Evolutionary conservation across 805 yeast genomes (phyloP), one percentile per base, ranked within the genome.

Genomic region (Wickerhamomyces bovis): DNA sequence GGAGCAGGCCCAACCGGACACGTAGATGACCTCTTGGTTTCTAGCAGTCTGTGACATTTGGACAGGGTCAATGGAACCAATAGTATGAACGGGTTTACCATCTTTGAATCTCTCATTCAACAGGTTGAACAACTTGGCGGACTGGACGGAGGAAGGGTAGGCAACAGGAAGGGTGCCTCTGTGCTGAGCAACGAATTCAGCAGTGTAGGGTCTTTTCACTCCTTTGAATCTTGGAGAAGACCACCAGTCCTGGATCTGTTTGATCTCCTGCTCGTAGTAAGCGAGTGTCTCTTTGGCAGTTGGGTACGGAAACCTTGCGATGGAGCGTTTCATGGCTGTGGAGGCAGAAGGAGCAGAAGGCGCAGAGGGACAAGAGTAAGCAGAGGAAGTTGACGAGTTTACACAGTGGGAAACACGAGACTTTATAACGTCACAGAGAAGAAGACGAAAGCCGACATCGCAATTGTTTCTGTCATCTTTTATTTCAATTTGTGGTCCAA

Each of bases 1-100:
- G 2, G 81, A 77, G 42, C 76, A 76, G 2, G 81, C 86, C 80
- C 81, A 81, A 1, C 85, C 85, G 26, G 81, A 75, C 30, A 77
- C 74, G 57, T 75, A 82, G 8, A 72, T 69, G 19, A 70, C 76
- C 55, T 75, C 78, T 55, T 78, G 78, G 50, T 76, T 72, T 20
- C 61, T 60, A 2, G 79, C 75, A 50, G 74, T 66, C 55, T 81
- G 85, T 6, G 83, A 61, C 72, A 80, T 75, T 49, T 80, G 83
- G 8, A 77, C 76, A 4, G 86, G 85, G 52, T 81, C 87, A 31
- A 77, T 74, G 2, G 78, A 73, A 1, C 87, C 86, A 44, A 80
- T 59, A 0, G 84, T 79, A 54, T 76, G 77, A 23, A 77, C 71
- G 0, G 86, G 84, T 30, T 60, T 56, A 15, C 65, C 63, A 25